Evolutionary conservation across 805 yeast genomes (phyloP), one percentile per base, ranked within the genome.

Genomic region (Ogataea thermomethanolica): DNA sequence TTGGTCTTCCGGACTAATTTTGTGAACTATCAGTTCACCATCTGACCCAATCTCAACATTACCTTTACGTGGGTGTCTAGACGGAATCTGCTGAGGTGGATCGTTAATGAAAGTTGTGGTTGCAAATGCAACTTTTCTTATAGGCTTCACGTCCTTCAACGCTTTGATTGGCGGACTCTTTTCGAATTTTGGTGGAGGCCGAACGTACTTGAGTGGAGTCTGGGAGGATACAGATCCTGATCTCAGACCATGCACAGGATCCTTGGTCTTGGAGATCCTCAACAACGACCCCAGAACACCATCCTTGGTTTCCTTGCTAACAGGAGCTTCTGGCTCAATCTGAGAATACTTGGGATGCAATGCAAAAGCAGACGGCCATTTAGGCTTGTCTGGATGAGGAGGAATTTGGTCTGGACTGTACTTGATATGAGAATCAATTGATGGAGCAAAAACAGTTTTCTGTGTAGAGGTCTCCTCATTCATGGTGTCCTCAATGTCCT

Each of bases 11-110:
- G 66, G 64, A 24, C 53, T 54, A 10, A 59, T 29, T 31, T 59
- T 62, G 41, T 63, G 65, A 20, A 64, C 56, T 22, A 62, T 52
- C 13, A 66, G 45, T 29, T 56, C 62, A 17, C 69, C 69, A 41
- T 64, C 60, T 2, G 51, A 20, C 20, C 54, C 50, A 25, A 64
- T 47, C 36, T 66, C 70, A 15, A 82, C 89, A 55, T 87, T 83
- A 7, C 97, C 96, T 51, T 74, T 72, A 49, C 81, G 71, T 6
- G 97, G 96, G 44, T 72, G 74, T 55, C 95, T 67, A 1, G 95
- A 84, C 2, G 97, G 97, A 45, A 90, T 84, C 58, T 89, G 96
- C 56, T 90, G 97, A 1, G 96, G 95, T 2, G 97, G 97, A 60
- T 90, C 96, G 46, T 69, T 70, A 0, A 70, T 71, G 45, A 88